phyloP scores from a whole-genome alignment of 352 stramenopile genomes.

The Globisporangium paddicum region DNA sequence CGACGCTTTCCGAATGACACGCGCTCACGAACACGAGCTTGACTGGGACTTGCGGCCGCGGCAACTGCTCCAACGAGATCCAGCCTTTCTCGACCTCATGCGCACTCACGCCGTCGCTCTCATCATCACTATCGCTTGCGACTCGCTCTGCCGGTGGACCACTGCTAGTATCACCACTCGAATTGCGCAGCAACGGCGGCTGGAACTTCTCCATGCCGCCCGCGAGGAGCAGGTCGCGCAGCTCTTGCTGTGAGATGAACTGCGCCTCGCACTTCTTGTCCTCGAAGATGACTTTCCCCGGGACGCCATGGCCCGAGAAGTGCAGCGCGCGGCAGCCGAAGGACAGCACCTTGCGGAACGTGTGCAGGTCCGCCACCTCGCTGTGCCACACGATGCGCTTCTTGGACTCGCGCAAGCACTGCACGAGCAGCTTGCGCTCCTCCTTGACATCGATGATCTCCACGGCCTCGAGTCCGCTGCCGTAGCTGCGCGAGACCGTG shows the following conservation, averaged over 20 bases:
- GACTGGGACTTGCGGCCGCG: slow-evolving; percentile 40
- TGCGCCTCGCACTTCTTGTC: slow-evolving; percentile 75
- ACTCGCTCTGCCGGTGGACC: neutral
- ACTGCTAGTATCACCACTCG: slow-evolving; percentile 1
- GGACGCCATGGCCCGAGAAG: slow-evolving; percentile 75
- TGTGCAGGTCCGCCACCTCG: slow-evolving; percentile 76
- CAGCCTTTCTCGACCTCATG: slow-evolving; percentile 45
- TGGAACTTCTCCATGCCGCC: slow-evolving; percentile 37
- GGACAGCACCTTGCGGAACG: slow-evolving; percentile 75
- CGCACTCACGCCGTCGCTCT: slow-evolving; percentile 17
- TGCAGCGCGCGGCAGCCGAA: slow-evolving; percentile 74
- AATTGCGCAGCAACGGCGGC: slow-evolving; percentile 1
- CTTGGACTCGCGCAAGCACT: slow-evolving; percentile 64
- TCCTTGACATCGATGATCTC: slow-evolving; percentile 83
- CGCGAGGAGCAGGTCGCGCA: slow-evolving; percentile 68
- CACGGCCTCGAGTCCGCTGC: slow-evolving; percentile 61
- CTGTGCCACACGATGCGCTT: slow-evolving; percentile 69
- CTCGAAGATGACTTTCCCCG: slow-evolving; percentile 80
- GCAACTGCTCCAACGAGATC: slow-evolving; percentile 31
- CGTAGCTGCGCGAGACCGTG: slow-evolving; percentile 10
- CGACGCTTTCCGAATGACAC: slow-evolving; percentile 86
- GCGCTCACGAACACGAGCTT: slow-evolving; percentile 88
- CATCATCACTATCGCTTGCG: slow-evolving; percentile 2
- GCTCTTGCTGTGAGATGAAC: slow-evolving; percentile 77
- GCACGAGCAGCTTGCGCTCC: slow-evolving; percentile 67